Percentiles rank a stretch among this genome's conserved stretches.
Evolutionary conservation across 2,329 filamentous ascomycete genomes (phyloP).

Genomic region (Stachybotrys elegans): DNA sequence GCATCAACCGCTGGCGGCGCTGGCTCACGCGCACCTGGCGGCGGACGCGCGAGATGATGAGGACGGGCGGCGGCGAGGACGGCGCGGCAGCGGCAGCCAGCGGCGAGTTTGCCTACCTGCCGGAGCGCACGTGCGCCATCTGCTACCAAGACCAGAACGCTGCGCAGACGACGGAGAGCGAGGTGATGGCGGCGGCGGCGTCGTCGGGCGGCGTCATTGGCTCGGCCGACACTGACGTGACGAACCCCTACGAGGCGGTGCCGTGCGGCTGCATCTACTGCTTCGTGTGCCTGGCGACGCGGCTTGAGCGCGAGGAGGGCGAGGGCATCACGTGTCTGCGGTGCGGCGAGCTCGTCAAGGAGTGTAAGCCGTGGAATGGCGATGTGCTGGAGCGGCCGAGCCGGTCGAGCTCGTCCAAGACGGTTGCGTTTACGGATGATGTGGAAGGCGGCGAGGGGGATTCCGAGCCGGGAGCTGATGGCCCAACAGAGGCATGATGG

Average conservation of each 20-base stretch:
- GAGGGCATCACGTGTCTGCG: conserved; percentile 90
- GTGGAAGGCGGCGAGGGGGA: conserved; percentile 34
- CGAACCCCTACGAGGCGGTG: conserved; percentile 89
- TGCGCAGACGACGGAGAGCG: conserved; percentile 63
- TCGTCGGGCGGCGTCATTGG: conserved; percentile 75
- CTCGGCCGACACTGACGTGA: conserved; percentile 86
- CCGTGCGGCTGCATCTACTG: conserved; percentile 93
- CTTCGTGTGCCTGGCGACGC: conserved; percentile 88
- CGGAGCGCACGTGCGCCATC: conserved; percentile 91
- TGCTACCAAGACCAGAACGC: conserved; percentile 94
- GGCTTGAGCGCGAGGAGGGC: conserved; percentile 86
- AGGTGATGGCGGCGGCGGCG: conserved; percentile 67
- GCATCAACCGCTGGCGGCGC: conserved; percentile 85
- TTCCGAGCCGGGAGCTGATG: no score
- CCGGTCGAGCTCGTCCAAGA: conserved; percentile 43
- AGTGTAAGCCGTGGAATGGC: conserved; percentile 87
- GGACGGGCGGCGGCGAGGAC: conserved; percentile 39
- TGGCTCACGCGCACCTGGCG: conserved; percentile 87
- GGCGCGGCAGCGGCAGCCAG: conserved; percentile 38
- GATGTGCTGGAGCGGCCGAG: conserved; percentile 66
- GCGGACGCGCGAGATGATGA: conserved; percentile 64
- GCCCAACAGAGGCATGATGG: no score
- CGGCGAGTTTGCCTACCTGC: conserved; percentile 79
- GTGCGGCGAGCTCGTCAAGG: conserved; percentile 77
- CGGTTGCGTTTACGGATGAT: conserved; percentile 59